Evolutionary conservation across 2,329 filamentous ascomycete species (phyloP).

Genomic region (Didymella pinodella): DNA sequence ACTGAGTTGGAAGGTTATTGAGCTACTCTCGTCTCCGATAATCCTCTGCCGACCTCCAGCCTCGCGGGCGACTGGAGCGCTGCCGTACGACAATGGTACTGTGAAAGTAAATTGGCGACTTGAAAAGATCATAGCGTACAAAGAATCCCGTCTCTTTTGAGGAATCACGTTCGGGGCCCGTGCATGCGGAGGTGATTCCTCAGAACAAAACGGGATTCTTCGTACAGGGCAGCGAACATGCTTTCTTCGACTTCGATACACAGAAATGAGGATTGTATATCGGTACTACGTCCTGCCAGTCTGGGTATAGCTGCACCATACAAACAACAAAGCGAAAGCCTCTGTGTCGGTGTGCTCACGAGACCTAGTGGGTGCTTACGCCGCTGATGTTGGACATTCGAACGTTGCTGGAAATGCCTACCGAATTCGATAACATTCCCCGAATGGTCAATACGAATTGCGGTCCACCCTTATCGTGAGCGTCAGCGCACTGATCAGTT

Average conservation of each 20-base stretch:
- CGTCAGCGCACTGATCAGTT: conserved; percentile 10
- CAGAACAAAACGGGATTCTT: no score
- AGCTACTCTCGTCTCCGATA: neutral
- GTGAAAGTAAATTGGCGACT: neutral
- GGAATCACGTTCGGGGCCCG: no score
- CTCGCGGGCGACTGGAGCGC: neutral
- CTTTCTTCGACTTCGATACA: neutral
- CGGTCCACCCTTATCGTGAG: conserved; percentile 22
- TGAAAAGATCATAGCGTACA: neutral
- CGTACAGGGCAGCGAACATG: neutral
- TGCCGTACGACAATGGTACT: neutral
- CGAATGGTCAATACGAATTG: conserved; percentile 9
- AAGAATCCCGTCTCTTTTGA: no score
- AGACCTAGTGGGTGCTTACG: neutral
- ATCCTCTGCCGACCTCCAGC: neutral
- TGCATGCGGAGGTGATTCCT: no score
- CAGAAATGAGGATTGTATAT: neutral
- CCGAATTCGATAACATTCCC: conserved; percentile 7
- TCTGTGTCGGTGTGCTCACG: conserved; percentile 9
- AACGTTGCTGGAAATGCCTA: conserved; percentile 1
- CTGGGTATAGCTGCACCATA: conserved; percentile 5
- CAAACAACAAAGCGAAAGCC: conserved; percentile 10
- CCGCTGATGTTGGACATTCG: conserved; percentile 9
- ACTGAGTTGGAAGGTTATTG: neutral
- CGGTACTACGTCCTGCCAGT: conserved; percentile 10